Percentiles rank a stretch among this genome's conserved stretches.
Conservation (phyloP, 352 stramenopile species). For the Phytophthora sojae region DNA sequence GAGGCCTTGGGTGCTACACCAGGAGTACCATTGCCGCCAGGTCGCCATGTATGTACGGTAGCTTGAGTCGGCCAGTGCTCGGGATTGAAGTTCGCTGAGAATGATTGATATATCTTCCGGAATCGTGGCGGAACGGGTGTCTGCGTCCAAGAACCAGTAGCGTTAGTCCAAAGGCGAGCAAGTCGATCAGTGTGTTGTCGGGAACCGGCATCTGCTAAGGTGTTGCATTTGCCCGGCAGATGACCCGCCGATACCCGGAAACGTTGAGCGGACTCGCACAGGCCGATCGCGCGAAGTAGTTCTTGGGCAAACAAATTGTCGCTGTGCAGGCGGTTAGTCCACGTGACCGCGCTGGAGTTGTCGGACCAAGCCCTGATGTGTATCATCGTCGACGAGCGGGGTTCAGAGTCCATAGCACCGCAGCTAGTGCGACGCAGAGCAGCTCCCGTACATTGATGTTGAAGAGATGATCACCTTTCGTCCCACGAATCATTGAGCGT, state of each 20-base stretch:
- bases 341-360: too few relatives aligned
- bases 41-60: conserved; percentile 8
- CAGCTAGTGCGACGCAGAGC: neutral
- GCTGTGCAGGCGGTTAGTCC: too few relatives aligned
- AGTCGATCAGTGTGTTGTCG: neutral
- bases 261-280: neutral
- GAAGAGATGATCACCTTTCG: neutral
- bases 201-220: conserved; percentile 5
- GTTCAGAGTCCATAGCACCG: neutral
- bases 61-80: conserved; percentile 3
- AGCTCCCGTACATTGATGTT: neutral
- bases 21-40: conserved; percentile 4
- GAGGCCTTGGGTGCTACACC: neutral
- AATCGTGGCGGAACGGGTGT: neutral
- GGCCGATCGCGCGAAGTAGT: too few relatives aligned
- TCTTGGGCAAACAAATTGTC: too few relatives aligned
- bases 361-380: neutral
- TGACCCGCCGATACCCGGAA: conserved; percentile 9
- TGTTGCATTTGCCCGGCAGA: neutral
- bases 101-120: conserved; percentile 17
- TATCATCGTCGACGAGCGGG: neutral
- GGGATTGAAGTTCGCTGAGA: conserved; percentile 8
- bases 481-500: neutral
- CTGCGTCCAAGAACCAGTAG: conserved; percentile 9
- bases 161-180: conserved; percentile 13